phyloP scores from a whole-genome alignment of 2,329 filamentous ascomycete species.

The Calonectria leucothoes region DNA sequence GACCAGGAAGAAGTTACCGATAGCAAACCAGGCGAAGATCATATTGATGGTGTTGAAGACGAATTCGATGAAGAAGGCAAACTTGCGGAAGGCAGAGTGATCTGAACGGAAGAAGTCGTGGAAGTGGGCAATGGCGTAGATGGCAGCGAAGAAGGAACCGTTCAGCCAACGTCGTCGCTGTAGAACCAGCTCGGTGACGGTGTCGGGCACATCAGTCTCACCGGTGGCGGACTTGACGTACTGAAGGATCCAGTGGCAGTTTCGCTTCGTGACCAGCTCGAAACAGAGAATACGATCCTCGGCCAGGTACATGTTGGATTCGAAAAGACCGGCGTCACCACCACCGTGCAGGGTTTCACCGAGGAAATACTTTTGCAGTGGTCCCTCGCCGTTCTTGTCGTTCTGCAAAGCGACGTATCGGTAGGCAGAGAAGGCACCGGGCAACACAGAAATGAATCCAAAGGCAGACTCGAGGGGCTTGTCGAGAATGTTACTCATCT shows the following conservation, averaged over 20 bases:
- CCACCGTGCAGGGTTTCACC: constrained; percentile 96
- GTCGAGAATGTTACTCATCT: constrained; percentile 99
- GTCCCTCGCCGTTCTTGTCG: constrained; percentile 93
- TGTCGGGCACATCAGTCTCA: constrained; percentile 96
- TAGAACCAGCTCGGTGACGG: constrained; percentile 93
- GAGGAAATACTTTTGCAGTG: constrained; percentile 95
- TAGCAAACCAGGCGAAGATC: constrained; percentile 98
- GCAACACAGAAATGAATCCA: constrained; percentile 96
- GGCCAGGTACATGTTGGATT: constrained; percentile 98
- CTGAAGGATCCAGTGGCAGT: constrained; percentile 96
- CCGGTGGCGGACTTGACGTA: constrained; percentile 98
- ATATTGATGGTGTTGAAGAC: constrained; percentile 95
- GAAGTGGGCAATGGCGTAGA: constrained; percentile 95
- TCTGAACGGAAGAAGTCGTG: constrained; percentile 96
- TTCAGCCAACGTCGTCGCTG: constrained; percentile 98
- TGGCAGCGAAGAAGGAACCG: constrained; percentile 96
- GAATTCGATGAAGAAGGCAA: constrained; percentile 93
- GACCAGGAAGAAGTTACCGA: constrained; percentile 98
- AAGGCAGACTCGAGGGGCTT: constrained; percentile 98
- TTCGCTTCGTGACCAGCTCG: constrained; percentile 96
- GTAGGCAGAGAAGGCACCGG: constrained; percentile 98
- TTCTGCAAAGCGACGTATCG: constrained; percentile 95
- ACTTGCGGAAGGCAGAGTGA: constrained; percentile 87
- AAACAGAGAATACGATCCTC: constrained; percentile 99
- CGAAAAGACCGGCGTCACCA: constrained; percentile 94